Evolutionary conservation across 495 filamentous ascomycete genomes (phyloP).

Genomic region (Aspergillus bertholletiae): DNA sequence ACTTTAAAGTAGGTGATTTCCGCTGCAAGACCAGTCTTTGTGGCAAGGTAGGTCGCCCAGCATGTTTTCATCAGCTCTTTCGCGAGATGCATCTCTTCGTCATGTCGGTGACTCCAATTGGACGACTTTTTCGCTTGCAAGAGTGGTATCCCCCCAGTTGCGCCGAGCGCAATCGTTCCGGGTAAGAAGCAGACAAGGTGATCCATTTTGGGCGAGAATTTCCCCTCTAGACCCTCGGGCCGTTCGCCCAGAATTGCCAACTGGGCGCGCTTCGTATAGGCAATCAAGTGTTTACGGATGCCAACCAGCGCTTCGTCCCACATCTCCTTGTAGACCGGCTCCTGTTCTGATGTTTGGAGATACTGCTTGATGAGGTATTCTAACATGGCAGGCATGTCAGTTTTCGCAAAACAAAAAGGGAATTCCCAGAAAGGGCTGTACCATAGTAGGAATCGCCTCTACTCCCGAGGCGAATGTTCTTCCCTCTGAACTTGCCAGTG

Average conservation of each 20-base stretch:
- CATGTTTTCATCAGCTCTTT: constrained; percentile 93
- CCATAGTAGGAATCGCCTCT: constrained; percentile 95
- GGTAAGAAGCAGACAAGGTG: constrained; percentile 98
- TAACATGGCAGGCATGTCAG: constrained; percentile 18
- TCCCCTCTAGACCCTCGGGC: constrained; percentile 63
- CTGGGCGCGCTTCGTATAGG: constrained; percentile 74
- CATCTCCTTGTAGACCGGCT: constrained; percentile 84
- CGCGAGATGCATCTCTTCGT: constrained; percentile 82
- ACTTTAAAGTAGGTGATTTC: constrained; percentile 91
- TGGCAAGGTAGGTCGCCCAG: constrained; percentile 92
- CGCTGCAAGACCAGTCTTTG: constrained; percentile 80
- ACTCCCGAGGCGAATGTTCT: constrained; percentile 87
- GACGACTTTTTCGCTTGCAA: constrained; percentile 66
- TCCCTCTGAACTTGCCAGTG: constrained; percentile 70
- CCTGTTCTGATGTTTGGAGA: constrained; percentile 82
- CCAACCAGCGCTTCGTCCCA: constrained; percentile 85
- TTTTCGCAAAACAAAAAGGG: constrained; percentile 1
- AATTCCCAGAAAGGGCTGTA: constrained; percentile 21
- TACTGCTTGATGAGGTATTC: constrained; percentile 98
- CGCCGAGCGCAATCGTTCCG: constrained; percentile 87
- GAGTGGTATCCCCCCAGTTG: constrained; percentile 73
- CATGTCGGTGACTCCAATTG: constrained; percentile 72
- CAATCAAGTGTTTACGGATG: constrained; percentile 86
- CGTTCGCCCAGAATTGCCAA: constrained; percentile 87
- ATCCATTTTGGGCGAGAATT: constrained; percentile 88